phyloP scores from a whole-genome alignment of 116 monocot genomes.

The Thalassia testudinum region DNA sequence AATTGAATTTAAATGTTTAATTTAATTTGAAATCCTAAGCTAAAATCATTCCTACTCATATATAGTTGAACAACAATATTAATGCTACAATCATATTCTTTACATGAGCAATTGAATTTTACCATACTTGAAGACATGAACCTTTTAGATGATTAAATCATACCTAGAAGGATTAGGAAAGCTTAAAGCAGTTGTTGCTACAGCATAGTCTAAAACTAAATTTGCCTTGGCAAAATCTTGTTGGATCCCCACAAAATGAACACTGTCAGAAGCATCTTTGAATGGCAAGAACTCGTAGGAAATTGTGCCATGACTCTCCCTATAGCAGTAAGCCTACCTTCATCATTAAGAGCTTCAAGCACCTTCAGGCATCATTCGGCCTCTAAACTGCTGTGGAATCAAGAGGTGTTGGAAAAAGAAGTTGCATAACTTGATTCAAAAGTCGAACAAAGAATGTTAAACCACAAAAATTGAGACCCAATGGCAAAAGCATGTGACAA shows the following conservation, averaged over 20 bases:
- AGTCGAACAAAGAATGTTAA: no score
- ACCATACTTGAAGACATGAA: no score
- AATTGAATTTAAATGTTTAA: no score
- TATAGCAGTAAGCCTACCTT: no score
- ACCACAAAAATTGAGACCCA: neutral
- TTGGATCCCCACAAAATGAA: slow-evolving; percentile 48
- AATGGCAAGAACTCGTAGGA: slow-evolving; percentile 89
- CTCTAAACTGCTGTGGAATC: slow-evolving; percentile 44
- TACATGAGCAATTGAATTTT: no score
- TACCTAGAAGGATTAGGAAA: slow-evolving; percentile 80
- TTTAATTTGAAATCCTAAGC: no score
- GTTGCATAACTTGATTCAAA: slow-evolving; percentile 60
- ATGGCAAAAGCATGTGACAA: neutral
- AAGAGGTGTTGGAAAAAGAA: slow-evolving; percentile 94
- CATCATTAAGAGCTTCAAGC: no score
- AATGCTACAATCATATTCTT: no score
- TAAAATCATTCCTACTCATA: no score
- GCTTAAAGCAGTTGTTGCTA: no score
- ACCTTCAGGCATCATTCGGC: slow-evolving; percentile 74
- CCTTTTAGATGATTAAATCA: no score
- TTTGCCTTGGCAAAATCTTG: slow-evolving; percentile 38
- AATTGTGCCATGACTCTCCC: slow-evolving; percentile 82
- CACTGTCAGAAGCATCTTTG: slow-evolving; percentile 77
- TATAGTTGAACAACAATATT: no score
- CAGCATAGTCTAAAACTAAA: slow-evolving; percentile 54